These are phyloP conservation scores for Aegilops umbellulata DNA, from an alignment of 176 grass and related monocot species.

Conservation along the genomic window DNA sequence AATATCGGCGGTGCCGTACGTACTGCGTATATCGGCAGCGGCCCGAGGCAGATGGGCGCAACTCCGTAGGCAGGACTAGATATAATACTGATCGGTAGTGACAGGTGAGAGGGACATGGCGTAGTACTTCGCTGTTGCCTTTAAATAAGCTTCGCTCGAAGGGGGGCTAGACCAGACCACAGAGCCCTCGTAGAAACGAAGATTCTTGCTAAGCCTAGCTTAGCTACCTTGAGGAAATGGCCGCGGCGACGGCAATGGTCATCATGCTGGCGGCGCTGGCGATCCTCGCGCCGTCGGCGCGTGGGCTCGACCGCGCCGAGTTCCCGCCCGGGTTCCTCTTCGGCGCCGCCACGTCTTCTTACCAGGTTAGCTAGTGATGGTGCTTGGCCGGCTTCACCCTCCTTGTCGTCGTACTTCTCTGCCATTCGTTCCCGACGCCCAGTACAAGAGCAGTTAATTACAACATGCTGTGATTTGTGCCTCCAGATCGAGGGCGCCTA, in stretches of 20 bases:
- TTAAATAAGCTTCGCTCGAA: too few relatives aligned
- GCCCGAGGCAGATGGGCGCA: too few relatives aligned
- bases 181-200: background rate
- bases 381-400: background rate
- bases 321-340: conserved; percentile 56
- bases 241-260: background rate
- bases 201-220: background rate
- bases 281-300: conserved; percentile 7
- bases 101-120: too few relatives aligned
- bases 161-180: too few relatives aligned
- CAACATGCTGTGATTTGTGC: background rate
- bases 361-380: conserved; percentile 32
- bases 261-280: background rate
- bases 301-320: conserved; percentile 28
- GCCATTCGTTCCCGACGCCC: background rate
- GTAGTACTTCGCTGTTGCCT: too few relatives aligned
- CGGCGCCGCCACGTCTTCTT: conserved; percentile 55
- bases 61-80: too few relatives aligned
- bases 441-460: background rate
- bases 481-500: conserved; percentile 83
- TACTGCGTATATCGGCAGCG: too few relatives aligned
- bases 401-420: background rate
- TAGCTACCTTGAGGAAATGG: conserved; percentile 4
- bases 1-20: too few relatives aligned
- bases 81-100: too few relatives aligned